Base-by-base conservation (phyloP, 1,284 basidiomycete species). In the Rhizoctonia solani region DNA sequence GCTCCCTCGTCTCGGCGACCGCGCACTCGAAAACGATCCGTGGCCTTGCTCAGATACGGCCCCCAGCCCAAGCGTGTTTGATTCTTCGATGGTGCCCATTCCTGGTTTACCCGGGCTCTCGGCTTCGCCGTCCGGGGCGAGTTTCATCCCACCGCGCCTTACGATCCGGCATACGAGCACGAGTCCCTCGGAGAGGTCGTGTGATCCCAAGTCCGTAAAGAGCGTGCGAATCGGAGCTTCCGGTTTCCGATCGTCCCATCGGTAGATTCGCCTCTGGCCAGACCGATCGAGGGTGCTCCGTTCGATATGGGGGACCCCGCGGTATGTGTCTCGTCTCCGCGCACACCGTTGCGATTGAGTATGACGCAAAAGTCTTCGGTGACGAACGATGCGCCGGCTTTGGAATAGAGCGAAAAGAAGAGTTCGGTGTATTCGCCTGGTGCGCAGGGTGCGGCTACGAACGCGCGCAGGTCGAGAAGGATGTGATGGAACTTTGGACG, bases 301-400 rank as follows among this genome's bases (percentile, higher is more conserved):
- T n/a, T n/a, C n/a, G n/a, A n/a, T n/a, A n/a, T n/a, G n/a, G n/a
- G n/a, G 19, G 52, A 50, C 41, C 3, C 76, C 44, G 44, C 71
- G 11, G 73, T 71, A 63, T 77, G 75, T 0, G 87, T 85, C 73
- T 95, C 87, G 6, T 89, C 85, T 4, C 89, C 87, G 9, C 92
- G 85, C 25, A 90, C 89, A 8, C 95, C 95, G 69, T 95, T 92
- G 77, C 95, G 92, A 76, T 96, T 95, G 29, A 98, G 83, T 41
- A 96, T 80, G 19, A 88, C 87, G 74, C 92, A 95, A 75, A 90
- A 97, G 23, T 98, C 96, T 77, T 99, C 96, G 0, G 94, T 96
- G 50, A 98, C 85, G 76, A 97, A 98, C 44, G 91, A 87, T 5
- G 83, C 82, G 59, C 92, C 90, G 54, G 85, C 83, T 73, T 91